A percentile compares a stretch with the other conserved stretches of the same genome.
phyloP scores from a whole-genome alignment of 495 filamentous ascomycete species.

The Penicillium crystallinum region DNA sequence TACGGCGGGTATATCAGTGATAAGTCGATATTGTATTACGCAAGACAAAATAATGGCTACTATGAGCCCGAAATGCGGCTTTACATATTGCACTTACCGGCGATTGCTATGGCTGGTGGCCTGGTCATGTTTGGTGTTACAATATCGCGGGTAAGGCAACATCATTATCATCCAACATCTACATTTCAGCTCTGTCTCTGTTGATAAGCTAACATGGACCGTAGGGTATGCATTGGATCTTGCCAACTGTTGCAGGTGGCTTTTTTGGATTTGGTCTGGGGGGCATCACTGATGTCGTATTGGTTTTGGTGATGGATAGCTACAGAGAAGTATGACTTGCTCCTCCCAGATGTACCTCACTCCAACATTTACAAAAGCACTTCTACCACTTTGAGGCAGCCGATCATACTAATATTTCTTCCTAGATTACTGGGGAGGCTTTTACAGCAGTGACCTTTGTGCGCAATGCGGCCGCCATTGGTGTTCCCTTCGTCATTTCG shows the following conservation, averaged over 20 bases:
- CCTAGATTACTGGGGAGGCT: slow-evolving; percentile 32
- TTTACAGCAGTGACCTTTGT: slow-evolving; percentile 33
- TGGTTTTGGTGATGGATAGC: slow-evolving; percentile 35
- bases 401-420: neutral
- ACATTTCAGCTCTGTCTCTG: neutral
- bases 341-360: neutral
- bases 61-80: slow-evolving; percentile 43
- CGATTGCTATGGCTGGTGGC: slow-evolving; percentile 22
- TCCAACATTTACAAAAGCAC: neutral
- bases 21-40: slow-evolving; percentile 31
- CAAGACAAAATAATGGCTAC: slow-evolving; percentile 36
- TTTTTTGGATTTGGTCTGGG: slow-evolving; percentile 34
- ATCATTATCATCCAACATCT: no score
- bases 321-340: slow-evolving; percentile 25
- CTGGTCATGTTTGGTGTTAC: slow-evolving; percentile 37
- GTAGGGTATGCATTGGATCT: slow-evolving; percentile 38
- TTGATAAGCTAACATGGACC: neutral
- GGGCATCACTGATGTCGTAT: slow-evolving; percentile 27
- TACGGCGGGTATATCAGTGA: slow-evolving; percentile 39
- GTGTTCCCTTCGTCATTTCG: slow-evolving; percentile 30
- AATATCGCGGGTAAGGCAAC: slow-evolving; percentile 19
- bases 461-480: slow-evolving; percentile 30
- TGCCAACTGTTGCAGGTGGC: slow-evolving; percentile 26
- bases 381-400: no score
- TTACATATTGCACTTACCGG: slow-evolving; percentile 33